Evolutionary conservation across 1,284 basidiomycete species (phyloP).

Genomic region (Microbotryum lychnidis-dioicae): DNA sequence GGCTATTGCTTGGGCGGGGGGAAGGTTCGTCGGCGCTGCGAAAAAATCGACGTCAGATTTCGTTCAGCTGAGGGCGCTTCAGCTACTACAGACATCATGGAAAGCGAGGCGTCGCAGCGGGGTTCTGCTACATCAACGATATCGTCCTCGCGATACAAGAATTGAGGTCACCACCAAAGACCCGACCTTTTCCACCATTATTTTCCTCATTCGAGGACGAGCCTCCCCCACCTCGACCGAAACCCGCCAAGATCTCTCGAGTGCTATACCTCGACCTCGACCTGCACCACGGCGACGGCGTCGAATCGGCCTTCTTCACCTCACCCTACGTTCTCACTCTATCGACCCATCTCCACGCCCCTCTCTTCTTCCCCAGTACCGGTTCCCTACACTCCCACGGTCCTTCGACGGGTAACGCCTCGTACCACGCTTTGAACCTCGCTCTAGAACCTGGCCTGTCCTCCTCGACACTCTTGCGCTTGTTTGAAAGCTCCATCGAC

Average conservation of each 20-base stretch:
- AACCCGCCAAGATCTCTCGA: constrained; percentile 48
- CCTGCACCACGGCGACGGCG: constrained; percentile 82
- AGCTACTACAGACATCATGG: constrained; percentile 57
- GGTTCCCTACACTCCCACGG: constrained; percentile 19
- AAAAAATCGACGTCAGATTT: neutral
- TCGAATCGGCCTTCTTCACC: constrained; percentile 63
- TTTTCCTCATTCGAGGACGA: neutral
- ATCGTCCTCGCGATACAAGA: constrained; percentile 62
- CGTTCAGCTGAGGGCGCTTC: neutral
- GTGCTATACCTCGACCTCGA: constrained; percentile 88
- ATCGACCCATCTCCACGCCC: constrained; percentile 71
- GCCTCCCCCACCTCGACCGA: neutral
- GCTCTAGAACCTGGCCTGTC: constrained; percentile 59
- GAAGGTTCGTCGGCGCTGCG: constrained; percentile 39
- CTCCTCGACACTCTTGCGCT: constrained; percentile 50
- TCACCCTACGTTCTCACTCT: constrained; percentile 61
- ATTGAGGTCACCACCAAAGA: constrained; percentile 40
- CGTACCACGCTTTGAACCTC: constrained; percentile 64
- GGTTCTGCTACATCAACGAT: constrained; percentile 92
- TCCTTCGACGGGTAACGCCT: constrained; percentile 51
- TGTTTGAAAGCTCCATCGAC: constrained; percentile 57
- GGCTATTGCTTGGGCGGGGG: constrained; percentile 76
- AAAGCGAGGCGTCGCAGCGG: constrained; percentile 62
- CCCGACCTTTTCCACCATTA: constrained; percentile 25
- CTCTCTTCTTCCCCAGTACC: constrained; percentile 68